Evolutionary conservation across 2,329 filamentous ascomycete genomes (phyloP), one percentile per base, ranked within the genome.

Genomic region (Fusarium nisikadoi): DNA sequence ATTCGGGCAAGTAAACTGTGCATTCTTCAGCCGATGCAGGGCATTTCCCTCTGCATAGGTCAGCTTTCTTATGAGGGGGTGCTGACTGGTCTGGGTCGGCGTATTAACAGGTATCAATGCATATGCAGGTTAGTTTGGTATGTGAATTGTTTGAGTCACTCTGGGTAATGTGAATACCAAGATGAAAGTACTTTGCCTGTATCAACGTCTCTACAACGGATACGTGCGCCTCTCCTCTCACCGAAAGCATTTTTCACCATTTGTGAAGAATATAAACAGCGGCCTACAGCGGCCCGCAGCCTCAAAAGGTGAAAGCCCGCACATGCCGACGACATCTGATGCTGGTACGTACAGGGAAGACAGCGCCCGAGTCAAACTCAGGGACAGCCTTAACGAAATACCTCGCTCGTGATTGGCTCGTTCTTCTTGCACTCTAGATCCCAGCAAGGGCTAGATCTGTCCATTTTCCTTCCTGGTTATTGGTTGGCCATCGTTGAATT

Each of bases 361-460:
- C 71, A 45, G 62, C 45, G 58, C 55, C 66, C 70, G 70, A 73
- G 67, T 71, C 71, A 68, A 67, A 71, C 67, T 64, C 62, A 64
- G 54, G 62, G 52, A 71, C 66, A 49, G 27, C 31, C 23, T 62
- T 60, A 62, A 62, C 65, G 65, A 74, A 76, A 76, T 76, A 76
- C 71, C 61, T 68, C 29, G 35, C 33, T 41, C 29, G 20, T 64
- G 39, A 76, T 76, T 76, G 74, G 74, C 16, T 25, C 25, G 36
- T 27, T 19, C 20, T 54, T 46, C 39, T 31, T 16, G 42, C 54
- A 45, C 52, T 58, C 47, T 57, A 64, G 45, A 62, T 56, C 43
- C 50, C 36, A 57, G 39, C 36, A 54, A 29, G 29, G 42, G 50
- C 43, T 54, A 69, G 39, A 52, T 49, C 36, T 64, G 16, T 31